These are phyloP conservation scores for Excoecaria cochinchinensis DNA, from an alignment of 345 rosid species.

Conservation along the genomic window DNA sequence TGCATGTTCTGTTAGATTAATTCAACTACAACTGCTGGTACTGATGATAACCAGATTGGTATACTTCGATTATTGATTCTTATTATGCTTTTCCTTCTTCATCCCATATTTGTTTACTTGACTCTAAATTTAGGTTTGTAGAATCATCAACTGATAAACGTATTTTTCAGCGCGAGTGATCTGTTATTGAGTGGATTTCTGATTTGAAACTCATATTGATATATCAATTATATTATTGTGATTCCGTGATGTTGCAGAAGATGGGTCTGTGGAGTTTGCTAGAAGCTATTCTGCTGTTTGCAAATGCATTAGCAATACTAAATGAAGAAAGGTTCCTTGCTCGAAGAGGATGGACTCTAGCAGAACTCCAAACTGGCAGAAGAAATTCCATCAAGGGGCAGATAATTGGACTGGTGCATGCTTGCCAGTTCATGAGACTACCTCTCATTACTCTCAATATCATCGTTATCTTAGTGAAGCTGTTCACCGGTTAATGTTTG, in stretches of 20 bases:
- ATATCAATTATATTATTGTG: neutral
- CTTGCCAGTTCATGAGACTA: conserved; percentile 49
- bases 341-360: conserved; percentile 51
- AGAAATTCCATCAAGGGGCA: conserved; percentile 43
- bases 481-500: conserved; percentile 34
- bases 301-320: conserved; percentile 49
- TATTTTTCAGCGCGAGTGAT: neutral
- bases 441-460: conserved; percentile 46
- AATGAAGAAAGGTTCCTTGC: conserved; percentile 50
- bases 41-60: no score
- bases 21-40: no score
- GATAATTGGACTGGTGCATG: conserved; percentile 47
- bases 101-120: no score
- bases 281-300: conserved; percentile 44
- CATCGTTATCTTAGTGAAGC: conserved; percentile 38
- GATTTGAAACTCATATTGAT: neutral
- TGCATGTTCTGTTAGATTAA: no score
- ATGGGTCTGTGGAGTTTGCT: conserved; percentile 52
- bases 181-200: neutral
- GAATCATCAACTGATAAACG: neutral
- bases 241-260: conserved; percentile 11
- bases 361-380: conserved; percentile 39
- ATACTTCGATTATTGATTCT: no score
- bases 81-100: no score
- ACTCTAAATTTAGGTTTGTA: no score